Evolutionary conservation across 352 stramenopile genomes (phyloP).

Genomic region (Globisporangium nodosum): DNA sequence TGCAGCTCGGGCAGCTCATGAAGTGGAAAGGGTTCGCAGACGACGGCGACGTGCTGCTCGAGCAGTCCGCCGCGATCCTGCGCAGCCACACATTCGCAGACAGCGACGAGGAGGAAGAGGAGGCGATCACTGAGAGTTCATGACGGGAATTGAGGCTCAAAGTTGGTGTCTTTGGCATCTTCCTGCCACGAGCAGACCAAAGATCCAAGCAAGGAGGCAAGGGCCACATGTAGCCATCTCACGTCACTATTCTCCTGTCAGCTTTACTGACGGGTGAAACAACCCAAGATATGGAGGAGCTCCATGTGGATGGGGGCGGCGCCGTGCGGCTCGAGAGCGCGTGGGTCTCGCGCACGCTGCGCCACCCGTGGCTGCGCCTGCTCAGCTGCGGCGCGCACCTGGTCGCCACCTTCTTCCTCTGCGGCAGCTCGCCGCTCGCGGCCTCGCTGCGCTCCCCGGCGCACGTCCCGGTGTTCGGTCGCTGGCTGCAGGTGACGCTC

Average conservation of each 20-base stretch:
- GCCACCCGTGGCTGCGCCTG: constrained; percentile 32
- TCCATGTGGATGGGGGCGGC: background rate
- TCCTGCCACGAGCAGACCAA: too few relatives aligned
- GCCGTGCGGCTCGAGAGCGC: constrained; percentile 26
- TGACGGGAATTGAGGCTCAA: too few relatives aligned
- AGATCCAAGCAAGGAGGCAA: too few relatives aligned
- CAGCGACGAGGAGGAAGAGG: constrained; percentile 11
- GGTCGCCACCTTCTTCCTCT: constrained; percentile 29
- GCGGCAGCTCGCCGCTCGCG: constrained; percentile 34
- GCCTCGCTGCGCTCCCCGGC: constrained; percentile 22
- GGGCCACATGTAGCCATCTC: background rate
- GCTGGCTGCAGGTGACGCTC: constrained; percentile 17
- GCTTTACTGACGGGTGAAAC: background rate
- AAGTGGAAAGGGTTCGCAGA: constrained; percentile 60
- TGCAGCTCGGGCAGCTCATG: constrained; percentile 71
- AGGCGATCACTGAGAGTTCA: too few relatives aligned
- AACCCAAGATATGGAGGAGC: background rate
- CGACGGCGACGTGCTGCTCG: constrained; percentile 41
- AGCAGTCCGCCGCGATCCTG: constrained; percentile 45
- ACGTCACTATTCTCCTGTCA: background rate
- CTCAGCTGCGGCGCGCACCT: constrained; percentile 26
- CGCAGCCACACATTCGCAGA: constrained; percentile 48
- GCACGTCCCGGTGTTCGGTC: constrained; percentile 34
- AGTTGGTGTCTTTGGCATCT: too few relatives aligned
- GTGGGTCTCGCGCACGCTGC: constrained; percentile 38